Percentiles rank a stretch among this genome's conserved stretches.
These are phyloP conservation scores for Oxyria digyna DNA, from an alignment of 148 eudicot species.

Conservation along the genomic window DNA sequence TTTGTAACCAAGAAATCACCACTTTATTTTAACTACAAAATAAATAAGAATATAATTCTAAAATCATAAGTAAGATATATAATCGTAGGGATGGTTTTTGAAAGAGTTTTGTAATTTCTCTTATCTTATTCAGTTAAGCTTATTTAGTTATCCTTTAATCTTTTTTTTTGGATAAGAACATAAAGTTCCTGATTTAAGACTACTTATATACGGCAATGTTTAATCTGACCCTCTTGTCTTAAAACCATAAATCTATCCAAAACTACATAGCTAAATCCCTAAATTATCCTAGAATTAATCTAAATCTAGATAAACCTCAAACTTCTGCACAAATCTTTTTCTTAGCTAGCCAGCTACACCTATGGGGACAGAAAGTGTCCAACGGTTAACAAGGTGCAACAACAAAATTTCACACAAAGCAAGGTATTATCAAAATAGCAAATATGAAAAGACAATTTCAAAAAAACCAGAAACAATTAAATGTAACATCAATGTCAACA, in stretches of 20 bases:
- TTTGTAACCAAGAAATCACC: too few species aligned
- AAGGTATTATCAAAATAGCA: background rate
- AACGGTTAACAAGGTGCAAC: conserved; percentile 32
- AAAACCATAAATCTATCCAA: background rate
- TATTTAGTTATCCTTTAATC: too few species aligned
- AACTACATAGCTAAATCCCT: background rate
- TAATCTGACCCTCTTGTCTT: too few species aligned
- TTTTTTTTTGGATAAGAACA: too few species aligned
- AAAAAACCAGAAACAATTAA: background rate
- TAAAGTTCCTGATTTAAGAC: too few species aligned
- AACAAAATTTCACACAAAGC: conserved; percentile 12
- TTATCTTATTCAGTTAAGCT: too few species aligned
- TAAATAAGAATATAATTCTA: too few species aligned
- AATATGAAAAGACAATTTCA: background rate
- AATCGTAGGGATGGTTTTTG: too few species aligned
- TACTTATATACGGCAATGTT: too few species aligned
- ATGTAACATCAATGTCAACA: conserved; percentile 15
- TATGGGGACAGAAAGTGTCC: conserved; percentile 21
- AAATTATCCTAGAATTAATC: background rate
- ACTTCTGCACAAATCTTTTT: background rate
- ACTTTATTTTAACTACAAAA: too few species aligned
- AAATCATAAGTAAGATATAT: too few species aligned
- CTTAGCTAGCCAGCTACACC: background rate
- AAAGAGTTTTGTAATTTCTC: too few species aligned
- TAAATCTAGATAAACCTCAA: background rate